A percentile compares a stretch with the other conserved stretches of the same genome.
phyloP scores from a whole-genome alignment of 2,329 filamentous ascomycete genomes.

The Aspergillus udagawae region DNA sequence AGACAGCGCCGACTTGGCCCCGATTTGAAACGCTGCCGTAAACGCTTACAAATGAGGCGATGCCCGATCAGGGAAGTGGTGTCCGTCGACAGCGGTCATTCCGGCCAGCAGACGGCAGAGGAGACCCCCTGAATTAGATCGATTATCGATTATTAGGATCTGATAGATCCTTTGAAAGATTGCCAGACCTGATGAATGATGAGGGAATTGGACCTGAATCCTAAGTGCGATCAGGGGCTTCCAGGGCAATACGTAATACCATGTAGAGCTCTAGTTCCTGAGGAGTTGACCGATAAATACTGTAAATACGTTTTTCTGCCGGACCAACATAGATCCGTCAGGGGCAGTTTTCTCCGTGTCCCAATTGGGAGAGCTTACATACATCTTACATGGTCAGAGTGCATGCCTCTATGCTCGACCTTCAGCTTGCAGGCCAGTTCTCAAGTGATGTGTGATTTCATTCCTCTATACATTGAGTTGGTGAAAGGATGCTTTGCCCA shows the following conservation, averaged over 20 bases:
- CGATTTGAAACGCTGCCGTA: not conserved
- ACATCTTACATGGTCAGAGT: too few relatives aligned
- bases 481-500: too few relatives aligned
- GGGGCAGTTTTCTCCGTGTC: too few relatives aligned
- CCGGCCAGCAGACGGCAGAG: not conserved
- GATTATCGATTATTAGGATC: not conserved
- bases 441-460: too few relatives aligned
- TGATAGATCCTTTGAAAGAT: too few relatives aligned
- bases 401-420: too few relatives aligned
- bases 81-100: not conserved
- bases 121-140: not conserved
- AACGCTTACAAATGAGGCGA: not conserved
- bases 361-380: too few relatives aligned
- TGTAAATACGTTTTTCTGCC: not conserved
- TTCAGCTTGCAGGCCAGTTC: too few relatives aligned
- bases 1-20: not conserved
- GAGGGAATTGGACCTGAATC: too few relatives aligned
- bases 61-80: not conserved
- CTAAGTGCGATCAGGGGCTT: not conserved
- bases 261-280: not conserved
- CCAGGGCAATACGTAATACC: not conserved
- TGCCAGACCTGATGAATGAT: too few relatives aligned
- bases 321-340: not conserved
- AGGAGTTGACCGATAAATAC: not conserved
- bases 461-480: too few relatives aligned